These are phyloP conservation scores for Phytopythium delawarense DNA, from an alignment of 352 stramenopile species.

Conservation along the genomic window DNA sequence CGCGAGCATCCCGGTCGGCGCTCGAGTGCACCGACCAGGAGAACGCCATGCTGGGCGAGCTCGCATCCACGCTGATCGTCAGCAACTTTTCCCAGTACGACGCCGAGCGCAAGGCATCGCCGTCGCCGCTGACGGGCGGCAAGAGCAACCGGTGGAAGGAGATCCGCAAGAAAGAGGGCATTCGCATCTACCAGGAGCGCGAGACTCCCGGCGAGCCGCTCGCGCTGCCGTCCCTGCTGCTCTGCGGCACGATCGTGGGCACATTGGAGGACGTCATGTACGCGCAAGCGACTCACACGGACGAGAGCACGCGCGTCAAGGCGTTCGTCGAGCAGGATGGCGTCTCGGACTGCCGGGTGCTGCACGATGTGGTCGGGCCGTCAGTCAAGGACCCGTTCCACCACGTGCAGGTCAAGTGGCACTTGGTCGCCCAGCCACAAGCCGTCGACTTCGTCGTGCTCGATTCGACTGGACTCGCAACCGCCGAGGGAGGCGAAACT, in stretches of 20 bases:
- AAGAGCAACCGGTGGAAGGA: constrained; percentile 29
- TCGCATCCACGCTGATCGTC: constrained; percentile 29
- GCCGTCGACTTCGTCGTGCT: constrained; percentile 17
- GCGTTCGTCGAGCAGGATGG: constrained; percentile 6
- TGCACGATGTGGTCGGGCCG: constrained; percentile 1
- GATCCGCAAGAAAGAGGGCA: constrained; percentile 19
- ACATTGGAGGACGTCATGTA: constrained; percentile 13
- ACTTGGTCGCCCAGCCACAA: background rate
- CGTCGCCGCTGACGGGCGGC: constrained; percentile 26
- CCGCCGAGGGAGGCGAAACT: constrained; percentile 2
- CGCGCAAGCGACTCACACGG: background rate
- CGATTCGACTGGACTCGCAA: constrained; percentile 11
- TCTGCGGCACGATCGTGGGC: constrained; percentile 9
- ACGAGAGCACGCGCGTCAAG: constrained; percentile 6
- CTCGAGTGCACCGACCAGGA: constrained; percentile 3
- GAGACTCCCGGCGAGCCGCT: constrained; percentile 6
- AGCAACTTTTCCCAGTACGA: constrained; percentile 53
- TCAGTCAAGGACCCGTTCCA: constrained; percentile 9
- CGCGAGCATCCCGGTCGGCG: background rate
- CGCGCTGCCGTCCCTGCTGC: constrained; percentile 7
- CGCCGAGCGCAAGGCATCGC: constrained; percentile 18
- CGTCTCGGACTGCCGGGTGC: constrained; percentile 4
- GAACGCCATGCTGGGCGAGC: constrained; percentile 22
- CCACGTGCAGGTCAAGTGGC: constrained; percentile 12
- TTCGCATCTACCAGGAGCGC: constrained; percentile 31